These are phyloP conservation scores for Sarocladium kiliense DNA, from an alignment of 2,329 filamentous ascomycete genomes.

Conservation along the genomic window DNA sequence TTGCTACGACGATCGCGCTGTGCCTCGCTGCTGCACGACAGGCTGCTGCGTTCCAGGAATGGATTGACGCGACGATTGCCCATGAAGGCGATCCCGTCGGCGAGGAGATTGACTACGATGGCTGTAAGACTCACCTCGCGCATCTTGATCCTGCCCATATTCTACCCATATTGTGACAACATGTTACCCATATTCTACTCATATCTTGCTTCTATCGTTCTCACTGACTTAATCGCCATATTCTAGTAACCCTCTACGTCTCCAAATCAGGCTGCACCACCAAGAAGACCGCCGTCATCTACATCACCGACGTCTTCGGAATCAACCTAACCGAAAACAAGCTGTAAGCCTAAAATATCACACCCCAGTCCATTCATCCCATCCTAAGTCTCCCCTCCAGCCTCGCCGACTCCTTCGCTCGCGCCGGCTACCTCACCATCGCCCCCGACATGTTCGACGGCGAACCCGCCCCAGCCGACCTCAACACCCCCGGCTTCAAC, in stretches of 20 bases:
- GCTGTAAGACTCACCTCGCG: conserved; percentile 1
- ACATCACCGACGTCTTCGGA: conserved; percentile 21
- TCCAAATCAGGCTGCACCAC: conserved; percentile 7
- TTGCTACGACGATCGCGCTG: background rate
- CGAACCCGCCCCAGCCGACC: conserved; percentile 15
- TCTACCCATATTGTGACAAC: background rate
- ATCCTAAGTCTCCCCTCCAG: background rate
- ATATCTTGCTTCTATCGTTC: background rate
- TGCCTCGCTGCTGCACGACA: background rate
- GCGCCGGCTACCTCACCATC: conserved; percentile 21
- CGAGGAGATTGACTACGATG: conserved; percentile 10
- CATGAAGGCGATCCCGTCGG: conserved; percentile 14
- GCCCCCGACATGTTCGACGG: conserved; percentile 21
- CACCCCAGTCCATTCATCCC: too few species aligned
- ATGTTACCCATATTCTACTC: background rate
- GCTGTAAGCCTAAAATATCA: conserved; percentile 12
- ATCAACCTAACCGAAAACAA: conserved; percentile 16
- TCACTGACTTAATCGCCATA: background rate
- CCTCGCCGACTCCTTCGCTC: conserved; percentile 18
- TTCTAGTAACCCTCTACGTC: conserved; percentile 13
- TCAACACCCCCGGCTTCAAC: conserved; percentile 16
- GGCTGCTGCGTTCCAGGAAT: background rate
- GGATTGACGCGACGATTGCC: conserved; percentile 5
- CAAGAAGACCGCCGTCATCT: conserved; percentile 14
- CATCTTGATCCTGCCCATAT: background rate